These are phyloP conservation scores for Geotrichum candidum DNA, from an alignment of 1,139 yeast genomes.

Conservation along the genomic window DNA sequence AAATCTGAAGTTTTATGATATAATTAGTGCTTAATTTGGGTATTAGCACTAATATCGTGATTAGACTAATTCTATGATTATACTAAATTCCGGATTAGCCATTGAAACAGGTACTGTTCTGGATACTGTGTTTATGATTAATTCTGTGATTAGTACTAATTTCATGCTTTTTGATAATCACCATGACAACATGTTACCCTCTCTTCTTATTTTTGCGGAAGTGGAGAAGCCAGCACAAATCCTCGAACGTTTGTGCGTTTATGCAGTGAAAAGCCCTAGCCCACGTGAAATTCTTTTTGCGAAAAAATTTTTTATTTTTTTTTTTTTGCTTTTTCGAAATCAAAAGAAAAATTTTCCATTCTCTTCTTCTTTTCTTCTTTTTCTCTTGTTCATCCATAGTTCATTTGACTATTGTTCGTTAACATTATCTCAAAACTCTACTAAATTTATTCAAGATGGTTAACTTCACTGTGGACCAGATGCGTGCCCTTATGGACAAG, in stretches of 20 bases:
- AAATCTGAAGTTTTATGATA: neutral
- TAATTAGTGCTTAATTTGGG: neutral
- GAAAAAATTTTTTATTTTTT: neutral
- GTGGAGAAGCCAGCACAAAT: neutral
- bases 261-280: neutral
- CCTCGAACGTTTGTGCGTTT: neutral
- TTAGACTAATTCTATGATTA: neutral
- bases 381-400: slow-evolving; percentile 1
- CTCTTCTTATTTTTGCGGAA: neutral
- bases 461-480: slow-evolving; percentile 51
- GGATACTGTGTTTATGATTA: neutral
- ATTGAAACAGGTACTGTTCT: neutral
- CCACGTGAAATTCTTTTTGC: neutral
- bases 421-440: neutral
- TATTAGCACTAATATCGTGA: neutral
- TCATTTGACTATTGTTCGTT: neutral
- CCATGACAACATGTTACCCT: neutral
- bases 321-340: neutral
- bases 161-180: neutral
- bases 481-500: slow-evolving; percentile 98
- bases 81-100: neutral
- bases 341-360: neutral
- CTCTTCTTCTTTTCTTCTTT: slow-evolving; percentile 1
- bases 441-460: slow-evolving; percentile 22
- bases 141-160: neutral